These are phyloP conservation scores for Amniculicola lignicola DNA, from an alignment of 495 filamentous ascomycete genomes.

Conservation along the genomic window DNA sequence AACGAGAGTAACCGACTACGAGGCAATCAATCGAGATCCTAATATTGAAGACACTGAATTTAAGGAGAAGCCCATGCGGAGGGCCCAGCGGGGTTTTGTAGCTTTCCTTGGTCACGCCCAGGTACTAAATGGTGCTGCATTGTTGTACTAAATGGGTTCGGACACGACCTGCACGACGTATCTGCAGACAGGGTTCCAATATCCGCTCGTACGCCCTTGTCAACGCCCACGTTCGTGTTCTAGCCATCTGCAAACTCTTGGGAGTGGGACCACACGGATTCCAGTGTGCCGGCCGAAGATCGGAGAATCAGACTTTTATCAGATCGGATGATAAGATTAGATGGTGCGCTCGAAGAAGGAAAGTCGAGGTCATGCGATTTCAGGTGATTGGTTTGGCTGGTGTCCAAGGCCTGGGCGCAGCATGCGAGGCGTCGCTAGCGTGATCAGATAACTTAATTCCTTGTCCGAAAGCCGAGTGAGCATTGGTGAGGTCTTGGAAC, in stretches of 20 bases:
- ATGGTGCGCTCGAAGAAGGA: not conserved
- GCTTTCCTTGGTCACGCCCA: not conserved
- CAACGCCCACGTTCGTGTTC: too few species aligned
- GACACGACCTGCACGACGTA: too few species aligned
- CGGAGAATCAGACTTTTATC: constrained; percentile 29
- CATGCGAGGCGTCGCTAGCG: constrained; percentile 12
- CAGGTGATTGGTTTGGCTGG: not conserved
- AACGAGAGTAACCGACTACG: not conserved
- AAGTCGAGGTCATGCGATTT: not conserved
- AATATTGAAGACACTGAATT: too few species aligned
- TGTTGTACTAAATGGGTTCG: constrained; percentile 1
- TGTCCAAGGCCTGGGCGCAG: too few species aligned
- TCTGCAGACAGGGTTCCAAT: too few species aligned
- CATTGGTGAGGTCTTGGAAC: too few species aligned
- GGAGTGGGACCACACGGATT: not conserved
- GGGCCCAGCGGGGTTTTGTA: constrained; percentile 3
- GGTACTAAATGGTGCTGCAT: not conserved
- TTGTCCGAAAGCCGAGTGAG: not conserved
- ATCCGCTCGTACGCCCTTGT: too few species aligned
- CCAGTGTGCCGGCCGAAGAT: constrained; percentile 5
- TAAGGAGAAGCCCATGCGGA: too few species aligned
- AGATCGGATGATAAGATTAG: constrained; percentile 29
- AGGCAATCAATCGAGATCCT: too few species aligned
- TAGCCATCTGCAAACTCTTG: not conserved
- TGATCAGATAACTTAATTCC: constrained; percentile 17